Conservation (phyloP, 495 filamentous ascomycete species). For the Melanomma pulvis-pyrius region DNA sequence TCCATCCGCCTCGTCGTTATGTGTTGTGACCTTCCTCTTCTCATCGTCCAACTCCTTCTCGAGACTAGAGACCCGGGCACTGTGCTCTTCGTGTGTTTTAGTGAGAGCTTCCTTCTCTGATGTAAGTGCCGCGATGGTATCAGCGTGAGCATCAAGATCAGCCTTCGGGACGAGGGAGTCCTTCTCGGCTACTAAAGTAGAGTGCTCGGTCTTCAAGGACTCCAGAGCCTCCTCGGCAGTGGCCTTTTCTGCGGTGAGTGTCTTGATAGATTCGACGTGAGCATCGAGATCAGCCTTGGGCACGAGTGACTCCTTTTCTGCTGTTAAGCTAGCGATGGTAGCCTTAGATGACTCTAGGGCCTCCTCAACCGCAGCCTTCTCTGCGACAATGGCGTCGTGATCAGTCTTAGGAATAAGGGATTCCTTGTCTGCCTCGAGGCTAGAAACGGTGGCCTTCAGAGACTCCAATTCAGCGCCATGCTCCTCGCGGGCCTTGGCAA, state of each 20-base stretch:
- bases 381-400: background rate
- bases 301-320: background rate
- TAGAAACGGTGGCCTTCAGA: background rate
- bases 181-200: no score
- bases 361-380: constrained; percentile 1
- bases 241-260: background rate
- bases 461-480: background rate
- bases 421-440: background rate
- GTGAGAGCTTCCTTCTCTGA: no score
- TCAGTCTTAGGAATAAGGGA: constrained; percentile 1
- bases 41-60: background rate
- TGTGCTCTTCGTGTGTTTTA: no score
- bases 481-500: constrained; percentile 4
- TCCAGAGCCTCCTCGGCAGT: no score
- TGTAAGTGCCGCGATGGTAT: no score
- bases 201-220: constrained; percentile 3
- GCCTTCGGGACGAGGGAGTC: background rate
- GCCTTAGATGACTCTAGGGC: background rate
- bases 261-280: background rate
- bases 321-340: no score
- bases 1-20: background rate
- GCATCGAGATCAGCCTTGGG: background rate
- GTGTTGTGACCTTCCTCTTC: background rate
- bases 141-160: background rate
- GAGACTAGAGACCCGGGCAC: no score